Evolutionary conservation across 306 rosid genomes (phyloP).

Genomic region (Canavalia ensiformis): DNA sequence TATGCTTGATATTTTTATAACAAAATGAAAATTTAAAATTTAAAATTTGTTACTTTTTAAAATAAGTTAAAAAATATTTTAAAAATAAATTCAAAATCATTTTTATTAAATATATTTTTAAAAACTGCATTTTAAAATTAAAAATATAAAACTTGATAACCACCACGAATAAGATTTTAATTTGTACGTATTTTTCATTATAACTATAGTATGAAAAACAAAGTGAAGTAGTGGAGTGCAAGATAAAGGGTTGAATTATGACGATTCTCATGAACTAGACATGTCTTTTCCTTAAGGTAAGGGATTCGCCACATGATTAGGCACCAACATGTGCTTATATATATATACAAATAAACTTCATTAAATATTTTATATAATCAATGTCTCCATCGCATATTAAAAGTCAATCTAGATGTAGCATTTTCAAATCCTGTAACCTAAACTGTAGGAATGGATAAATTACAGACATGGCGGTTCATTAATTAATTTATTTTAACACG

Average conservation of each 20-base stretch:
- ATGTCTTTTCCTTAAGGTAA: background rate
- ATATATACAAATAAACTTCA: background rate
- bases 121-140: too few species aligned
- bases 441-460: constrained; percentile 5
- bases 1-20: too few species aligned
- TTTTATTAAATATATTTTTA: too few species aligned
- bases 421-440: background rate
- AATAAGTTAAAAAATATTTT: too few species aligned
- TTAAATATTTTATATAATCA: background rate
- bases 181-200: background rate
- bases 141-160: too few species aligned
- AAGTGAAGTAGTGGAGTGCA: background rate
- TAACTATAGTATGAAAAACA: background rate
- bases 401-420: background rate
- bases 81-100: too few species aligned
- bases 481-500: background rate
- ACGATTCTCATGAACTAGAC: background rate
- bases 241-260: background rate
- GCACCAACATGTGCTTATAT: background rate
- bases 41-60: too few species aligned
- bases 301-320: background rate
- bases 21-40: too few species aligned
- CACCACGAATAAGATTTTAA: too few species aligned
- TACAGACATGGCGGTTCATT: background rate
- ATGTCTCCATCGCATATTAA: background rate